Evolutionary conservation across 371 early-diverging fungal genomes (phyloP).

Genomic region (Funneliformis caledonium): DNA sequence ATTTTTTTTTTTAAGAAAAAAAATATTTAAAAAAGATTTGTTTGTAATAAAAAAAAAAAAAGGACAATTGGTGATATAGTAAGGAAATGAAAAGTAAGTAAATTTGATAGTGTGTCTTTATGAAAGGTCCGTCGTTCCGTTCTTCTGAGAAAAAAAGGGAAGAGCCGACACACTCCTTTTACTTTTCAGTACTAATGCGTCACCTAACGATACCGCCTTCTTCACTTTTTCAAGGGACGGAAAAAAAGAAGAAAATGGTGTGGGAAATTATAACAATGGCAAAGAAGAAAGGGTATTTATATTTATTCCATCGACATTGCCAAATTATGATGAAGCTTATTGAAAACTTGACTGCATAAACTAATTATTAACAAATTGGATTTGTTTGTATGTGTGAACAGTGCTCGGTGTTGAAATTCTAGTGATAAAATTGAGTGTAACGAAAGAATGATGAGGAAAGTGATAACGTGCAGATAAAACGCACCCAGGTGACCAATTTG

Average conservation of each 20-base stretch:
- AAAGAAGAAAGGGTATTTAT: not conserved
- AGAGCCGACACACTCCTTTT: conserved; percentile 19
- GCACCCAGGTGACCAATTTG: conserved; percentile 10
- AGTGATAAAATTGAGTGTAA: not conserved
- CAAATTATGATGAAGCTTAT: not conserved
- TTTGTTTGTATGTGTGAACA: not conserved
- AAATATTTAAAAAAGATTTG: too few relatives aligned
- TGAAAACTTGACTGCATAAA: not conserved
- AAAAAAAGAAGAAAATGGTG: conserved; percentile 24
- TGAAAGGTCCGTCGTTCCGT: conserved; percentile 9
- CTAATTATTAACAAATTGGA: not conserved
- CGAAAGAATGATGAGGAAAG: not conserved
- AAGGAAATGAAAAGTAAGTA: not conserved
- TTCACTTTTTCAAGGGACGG: not conserved
- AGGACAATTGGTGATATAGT: not conserved
- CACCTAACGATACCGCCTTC: not conserved
- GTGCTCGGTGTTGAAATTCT: not conserved
- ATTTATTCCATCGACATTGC: not conserved
- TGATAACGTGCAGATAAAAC: conserved; percentile 2
- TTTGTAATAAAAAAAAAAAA: not conserved
- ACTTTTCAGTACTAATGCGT: conserved; percentile 3
- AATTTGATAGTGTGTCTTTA: not conserved
- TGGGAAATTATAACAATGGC: conserved; percentile 20
- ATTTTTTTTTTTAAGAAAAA: not conserved
- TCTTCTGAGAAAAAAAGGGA: not conserved